Evolutionary conservation across 2,329 filamentous ascomycete genomes (phyloP).

Genomic region (Penicillium sp.): DNA sequence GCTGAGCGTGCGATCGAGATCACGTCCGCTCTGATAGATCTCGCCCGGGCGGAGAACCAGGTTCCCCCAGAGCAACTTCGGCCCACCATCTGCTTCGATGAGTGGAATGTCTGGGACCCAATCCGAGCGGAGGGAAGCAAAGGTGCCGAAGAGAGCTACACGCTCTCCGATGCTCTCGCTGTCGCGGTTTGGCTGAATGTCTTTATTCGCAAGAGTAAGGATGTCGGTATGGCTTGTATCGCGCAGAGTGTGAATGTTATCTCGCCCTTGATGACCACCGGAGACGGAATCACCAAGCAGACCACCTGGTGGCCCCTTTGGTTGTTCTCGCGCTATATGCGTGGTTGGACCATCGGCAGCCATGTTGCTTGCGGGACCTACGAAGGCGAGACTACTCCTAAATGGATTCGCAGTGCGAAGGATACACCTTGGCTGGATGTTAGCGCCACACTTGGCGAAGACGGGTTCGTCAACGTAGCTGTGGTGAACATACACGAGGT

Average conservation of each 20-base stretch:
- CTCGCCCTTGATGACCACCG: constrained; percentile 68
- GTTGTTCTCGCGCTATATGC: constrained; percentile 69
- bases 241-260: constrained; percentile 77
- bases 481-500: constrained; percentile 69
- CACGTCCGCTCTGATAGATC: constrained; percentile 64
- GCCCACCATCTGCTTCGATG: constrained; percentile 74
- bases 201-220: constrained; percentile 66
- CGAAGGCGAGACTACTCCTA: constrained; percentile 51
- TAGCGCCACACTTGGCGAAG: constrained; percentile 44
- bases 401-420: constrained; percentile 46
- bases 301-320: constrained; percentile 72
- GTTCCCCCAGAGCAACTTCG: constrained; percentile 55
- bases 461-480: constrained; percentile 61
- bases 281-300: constrained; percentile 63
- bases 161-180: constrained; percentile 70
- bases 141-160: constrained; percentile 71
- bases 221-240: constrained; percentile 74
- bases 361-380: constrained; percentile 64
- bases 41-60: constrained; percentile 65
- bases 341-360: constrained; percentile 63
- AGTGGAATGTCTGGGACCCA: constrained; percentile 82
- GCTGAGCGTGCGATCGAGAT: constrained; percentile 73
- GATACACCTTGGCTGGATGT: constrained; percentile 61
- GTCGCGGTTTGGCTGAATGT: constrained; percentile 72
- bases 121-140: constrained; percentile 65